Conservation (phyloP, 192 early-diverging fungal species). For the Lobosporangium transversale region DNA sequence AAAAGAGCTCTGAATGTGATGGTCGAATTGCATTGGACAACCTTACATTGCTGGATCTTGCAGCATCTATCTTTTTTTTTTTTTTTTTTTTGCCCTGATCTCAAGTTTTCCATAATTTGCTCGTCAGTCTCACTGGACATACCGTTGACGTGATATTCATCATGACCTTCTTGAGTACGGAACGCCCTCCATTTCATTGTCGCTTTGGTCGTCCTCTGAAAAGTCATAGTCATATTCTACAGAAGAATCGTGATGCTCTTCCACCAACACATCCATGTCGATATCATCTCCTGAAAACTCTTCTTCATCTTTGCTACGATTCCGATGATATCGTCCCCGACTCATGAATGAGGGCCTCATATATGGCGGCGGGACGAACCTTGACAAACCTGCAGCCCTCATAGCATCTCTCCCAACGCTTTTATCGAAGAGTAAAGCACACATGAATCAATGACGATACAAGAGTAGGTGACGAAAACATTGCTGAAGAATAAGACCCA, state of each 20-base stretch:
- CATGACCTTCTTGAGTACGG: too few species aligned
- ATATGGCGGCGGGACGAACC: conserved; percentile 42
- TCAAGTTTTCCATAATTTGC: too few species aligned
- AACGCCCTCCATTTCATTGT: conserved; percentile 12
- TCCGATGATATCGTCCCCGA: conserved; percentile 26
- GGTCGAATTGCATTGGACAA: too few species aligned
- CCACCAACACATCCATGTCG: conserved; percentile 47
- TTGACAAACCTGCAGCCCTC: conserved; percentile 43
- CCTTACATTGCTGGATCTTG: neutral
- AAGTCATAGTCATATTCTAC: conserved; percentile 52
- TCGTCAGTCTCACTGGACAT: too few species aligned
- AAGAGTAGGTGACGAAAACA: too few species aligned
- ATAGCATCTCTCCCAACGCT: conserved; percentile 47
- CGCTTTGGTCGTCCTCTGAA: conserved; percentile 39
- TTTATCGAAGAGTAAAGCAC: too few species aligned
- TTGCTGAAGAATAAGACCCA: neutral
- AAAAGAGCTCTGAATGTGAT: too few species aligned
- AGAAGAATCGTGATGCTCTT: conserved; percentile 48
- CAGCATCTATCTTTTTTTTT: neutral
- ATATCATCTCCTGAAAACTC: conserved; percentile 40
- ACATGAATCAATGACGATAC: too few species aligned
- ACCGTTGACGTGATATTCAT: too few species aligned
- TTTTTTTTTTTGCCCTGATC: neutral
- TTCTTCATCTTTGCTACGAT: conserved; percentile 34
- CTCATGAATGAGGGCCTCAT: conserved; percentile 51